phyloP scores from a whole-genome alignment of 306 rosid genomes.

The Geum urbanum region DNA sequence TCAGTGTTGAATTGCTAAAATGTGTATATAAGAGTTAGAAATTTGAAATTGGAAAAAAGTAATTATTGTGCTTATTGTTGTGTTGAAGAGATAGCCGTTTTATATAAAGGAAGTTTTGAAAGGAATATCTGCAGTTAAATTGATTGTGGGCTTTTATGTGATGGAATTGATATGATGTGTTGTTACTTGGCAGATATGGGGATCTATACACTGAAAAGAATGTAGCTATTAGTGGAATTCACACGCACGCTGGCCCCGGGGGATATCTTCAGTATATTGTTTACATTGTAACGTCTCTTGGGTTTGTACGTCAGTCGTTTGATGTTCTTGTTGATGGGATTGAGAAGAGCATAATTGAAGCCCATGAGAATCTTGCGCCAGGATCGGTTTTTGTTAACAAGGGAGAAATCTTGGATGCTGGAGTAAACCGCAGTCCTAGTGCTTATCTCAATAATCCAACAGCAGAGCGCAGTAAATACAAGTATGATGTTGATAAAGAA shows the following conservation, averaged over 20 bases:
- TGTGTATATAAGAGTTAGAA: no score
- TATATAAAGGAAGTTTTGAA: not conserved
- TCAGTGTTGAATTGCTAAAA: no score
- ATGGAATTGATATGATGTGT: not conserved
- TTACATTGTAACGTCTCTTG: slow-evolving; percentile 80
- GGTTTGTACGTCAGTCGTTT: slow-evolving; percentile 89
- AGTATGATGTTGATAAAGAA: slow-evolving; percentile 76
- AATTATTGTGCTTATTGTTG: no score
- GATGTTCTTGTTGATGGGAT: slow-evolving; percentile 88
- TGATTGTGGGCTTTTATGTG: not conserved
- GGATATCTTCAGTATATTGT: slow-evolving; percentile 89
- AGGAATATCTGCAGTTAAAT: not conserved
- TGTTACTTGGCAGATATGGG: slow-evolving; percentile 58
- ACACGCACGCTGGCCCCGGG: slow-evolving; percentile 97
- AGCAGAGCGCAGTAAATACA: slow-evolving; percentile 61
- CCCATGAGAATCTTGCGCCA: slow-evolving; percentile 80
- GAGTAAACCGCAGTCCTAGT: slow-evolving; percentile 91
- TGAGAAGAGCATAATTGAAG: slow-evolving; percentile 69
- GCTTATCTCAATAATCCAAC: slow-evolving; percentile 83
- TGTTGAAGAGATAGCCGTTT: not conserved
- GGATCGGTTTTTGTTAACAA: slow-evolving; percentile 68
- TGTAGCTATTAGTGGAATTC: slow-evolving; percentile 93
- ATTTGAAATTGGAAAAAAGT: no score
- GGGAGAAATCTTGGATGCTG: slow-evolving; percentile 81
- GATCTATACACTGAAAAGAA: slow-evolving; percentile 78